These are phyloP conservation scores for Talaromyces proteolyticus DNA, from an alignment of 495 filamentous ascomycete species.

Conservation along the genomic window DNA sequence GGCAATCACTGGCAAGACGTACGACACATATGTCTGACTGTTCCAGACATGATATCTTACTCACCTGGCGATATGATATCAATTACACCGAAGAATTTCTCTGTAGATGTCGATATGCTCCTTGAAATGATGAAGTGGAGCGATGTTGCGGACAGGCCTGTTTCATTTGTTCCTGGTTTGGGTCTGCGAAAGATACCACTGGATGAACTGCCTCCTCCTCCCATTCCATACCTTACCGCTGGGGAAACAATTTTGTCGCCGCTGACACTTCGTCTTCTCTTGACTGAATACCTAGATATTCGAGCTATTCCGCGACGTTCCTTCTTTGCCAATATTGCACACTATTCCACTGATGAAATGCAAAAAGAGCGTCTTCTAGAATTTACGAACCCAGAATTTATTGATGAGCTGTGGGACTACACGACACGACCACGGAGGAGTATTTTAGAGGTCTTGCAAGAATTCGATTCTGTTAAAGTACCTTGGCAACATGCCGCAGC, in stretches of 20 bases:
- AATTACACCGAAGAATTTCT: slow-evolving; percentile 82
- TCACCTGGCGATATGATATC: slow-evolving; percentile 69
- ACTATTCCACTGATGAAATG: slow-evolving; percentile 62
- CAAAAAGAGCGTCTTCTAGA: slow-evolving; percentile 81
- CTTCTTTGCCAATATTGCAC: slow-evolving; percentile 72
- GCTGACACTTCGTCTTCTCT: slow-evolving; percentile 67
- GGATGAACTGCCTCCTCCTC: slow-evolving; percentile 26
- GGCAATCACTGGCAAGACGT: slow-evolving; percentile 89
- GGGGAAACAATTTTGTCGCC: slow-evolving; percentile 18
- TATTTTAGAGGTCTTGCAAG: slow-evolving; percentile 85
- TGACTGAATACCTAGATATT: slow-evolving; percentile 80
- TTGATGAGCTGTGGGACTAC: slow-evolving; percentile 94
- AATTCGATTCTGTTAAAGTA: slow-evolving; percentile 80
- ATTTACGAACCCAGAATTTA: slow-evolving; percentile 67
- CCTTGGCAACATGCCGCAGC: slow-evolving; percentile 65
- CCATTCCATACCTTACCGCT: slow-evolving; percentile 31
- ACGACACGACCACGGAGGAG: slow-evolving; percentile 85
- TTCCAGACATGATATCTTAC: slow-evolving; percentile 39
- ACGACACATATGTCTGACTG: slow-evolving; percentile 58
- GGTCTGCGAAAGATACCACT: slow-evolving; percentile 6
- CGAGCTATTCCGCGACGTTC: slow-evolving; percentile 80
- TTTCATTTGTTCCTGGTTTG: slow-evolving; percentile 39
- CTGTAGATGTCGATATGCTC: slow-evolving; percentile 67
- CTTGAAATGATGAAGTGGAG: slow-evolving; percentile 74
- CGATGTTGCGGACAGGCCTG: slow-evolving; percentile 57